Evolutionary conservation across 1,139 yeast genomes (phyloP).

Genomic region (Suhomyces wounanorum): DNA sequence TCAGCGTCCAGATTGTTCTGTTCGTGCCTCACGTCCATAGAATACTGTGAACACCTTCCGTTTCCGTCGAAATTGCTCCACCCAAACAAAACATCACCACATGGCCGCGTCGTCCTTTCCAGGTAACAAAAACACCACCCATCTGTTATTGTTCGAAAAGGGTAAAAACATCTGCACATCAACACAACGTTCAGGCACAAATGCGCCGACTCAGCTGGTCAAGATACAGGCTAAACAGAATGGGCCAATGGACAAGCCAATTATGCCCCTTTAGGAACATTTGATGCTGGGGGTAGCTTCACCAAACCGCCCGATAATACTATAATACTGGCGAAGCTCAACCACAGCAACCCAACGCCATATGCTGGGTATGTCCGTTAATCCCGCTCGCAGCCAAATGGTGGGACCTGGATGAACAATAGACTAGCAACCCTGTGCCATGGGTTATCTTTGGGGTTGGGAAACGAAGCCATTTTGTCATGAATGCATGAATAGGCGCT

Average conservation of each 20-base stretch:
- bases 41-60: neutral
- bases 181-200: constrained; percentile 1
- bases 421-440: neutral
- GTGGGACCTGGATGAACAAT: neutral
- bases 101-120: neutral
- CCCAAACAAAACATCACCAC: neutral
- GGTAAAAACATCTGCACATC: neutral
- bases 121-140: constrained; percentile 1
- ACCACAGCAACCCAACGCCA: too few species aligned
- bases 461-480: neutral
- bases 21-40: neutral
- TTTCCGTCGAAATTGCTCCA: neutral
- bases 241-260: neutral
- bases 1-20: too few species aligned
- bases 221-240: neutral
- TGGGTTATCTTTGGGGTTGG: too few species aligned
- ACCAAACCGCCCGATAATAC: too few species aligned
- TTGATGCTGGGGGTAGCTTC: neutral
- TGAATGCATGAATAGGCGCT: neutral
- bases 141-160: neutral
- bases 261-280: neutral
- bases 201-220: neutral
- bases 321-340: neutral
- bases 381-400: too few species aligned
- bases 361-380: too few species aligned